Base-by-base conservation (phyloP, 768 basidiomycete genomes). In the Postia placenta region DNA sequence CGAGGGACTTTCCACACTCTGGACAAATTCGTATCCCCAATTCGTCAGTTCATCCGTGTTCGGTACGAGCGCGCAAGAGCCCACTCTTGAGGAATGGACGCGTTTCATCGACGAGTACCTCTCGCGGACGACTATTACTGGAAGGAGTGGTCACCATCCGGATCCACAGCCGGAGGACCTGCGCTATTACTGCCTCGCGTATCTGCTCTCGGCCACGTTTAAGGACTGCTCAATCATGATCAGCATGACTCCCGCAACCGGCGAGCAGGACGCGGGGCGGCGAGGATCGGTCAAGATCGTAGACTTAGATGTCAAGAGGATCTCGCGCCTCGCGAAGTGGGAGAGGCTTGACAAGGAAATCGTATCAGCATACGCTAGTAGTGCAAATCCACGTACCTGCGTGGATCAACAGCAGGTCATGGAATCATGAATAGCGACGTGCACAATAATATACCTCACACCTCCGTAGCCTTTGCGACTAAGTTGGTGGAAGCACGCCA, bases 211-310 rank as follows among this genome's bases (percentile, higher is more conserved):
- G 4, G 91, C 91, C 22, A 88, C 89, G 5, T 92, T 99, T 76
- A 99, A 99, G 64, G 95, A 99, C 65, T 99, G 95, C 68, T 96
- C 94, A 0, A 50, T 87, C 46, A 79, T 87, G 47, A 52, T 84
- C 30, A 69, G 72, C 19, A 52, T 70, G 23, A 45, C 9, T 50
- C 58, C 42, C 42, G 37, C 50, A 55, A 41, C 12, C 48, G 50
- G 24, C 25, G 33, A 12, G 37, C 39, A 42, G 47, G 40, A 11
- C 15, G 12, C 42, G 50, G 7, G 53, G 9, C 54, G 55, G 23
- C 49, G 56, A 30, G 48, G 50, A n/a, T 66, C 68, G 15, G 74
- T 88, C 23, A 83, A 78, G 25, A 69, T 92, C 28, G 90, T 97
- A 56, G 95, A 98, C 64, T 68, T 96, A 42, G 95, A 94, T 65